Conservation (phyloP, 2,329 filamentous ascomycete genomes). For the Colletotrichum graminicola region DNA sequence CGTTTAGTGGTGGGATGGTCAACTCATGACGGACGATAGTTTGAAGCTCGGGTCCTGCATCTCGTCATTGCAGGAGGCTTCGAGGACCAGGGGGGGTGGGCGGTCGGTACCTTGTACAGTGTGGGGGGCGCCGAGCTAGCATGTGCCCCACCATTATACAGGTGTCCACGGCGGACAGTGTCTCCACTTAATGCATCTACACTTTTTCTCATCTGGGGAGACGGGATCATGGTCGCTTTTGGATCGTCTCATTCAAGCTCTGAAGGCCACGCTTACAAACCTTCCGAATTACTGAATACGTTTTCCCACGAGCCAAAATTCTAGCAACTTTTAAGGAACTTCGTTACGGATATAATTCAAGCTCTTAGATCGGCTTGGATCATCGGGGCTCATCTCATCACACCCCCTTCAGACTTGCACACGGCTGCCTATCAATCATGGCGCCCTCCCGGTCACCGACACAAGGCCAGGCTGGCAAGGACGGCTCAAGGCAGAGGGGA, state of each 20-base stretch:
- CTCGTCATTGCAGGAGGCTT: conserved; percentile 35
- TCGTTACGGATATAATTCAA: background rate
- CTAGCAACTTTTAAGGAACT: no score
- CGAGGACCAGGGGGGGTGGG: background rate
- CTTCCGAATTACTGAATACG: no score
- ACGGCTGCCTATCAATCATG: conserved; percentile 39
- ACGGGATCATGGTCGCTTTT: background rate
- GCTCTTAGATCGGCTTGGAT: background rate
- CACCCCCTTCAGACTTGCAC: background rate
- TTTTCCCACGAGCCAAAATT: background rate
- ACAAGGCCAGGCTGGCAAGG: conserved; percentile 23
- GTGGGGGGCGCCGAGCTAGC: background rate
- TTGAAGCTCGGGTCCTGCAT: conserved; percentile 18
- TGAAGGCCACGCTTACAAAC: background rate
- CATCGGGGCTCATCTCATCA: background rate
- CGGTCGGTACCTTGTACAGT: background rate
- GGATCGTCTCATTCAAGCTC: background rate
- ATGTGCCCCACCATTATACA: no score
- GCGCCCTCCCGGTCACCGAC: conserved; percentile 29
- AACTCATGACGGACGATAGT: conserved; percentile 27
- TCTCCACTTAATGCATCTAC: conserved; percentile 9
- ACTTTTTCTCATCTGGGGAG: conserved; percentile 8
- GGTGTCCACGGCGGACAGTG: background rate
- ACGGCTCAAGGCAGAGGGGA: background rate
- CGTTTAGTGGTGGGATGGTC: conserved; percentile 6